Evolutionary conservation across 2,329 filamentous ascomycete genomes (phyloP).

Genomic region (Fusarium pseudocircinatum): DNA sequence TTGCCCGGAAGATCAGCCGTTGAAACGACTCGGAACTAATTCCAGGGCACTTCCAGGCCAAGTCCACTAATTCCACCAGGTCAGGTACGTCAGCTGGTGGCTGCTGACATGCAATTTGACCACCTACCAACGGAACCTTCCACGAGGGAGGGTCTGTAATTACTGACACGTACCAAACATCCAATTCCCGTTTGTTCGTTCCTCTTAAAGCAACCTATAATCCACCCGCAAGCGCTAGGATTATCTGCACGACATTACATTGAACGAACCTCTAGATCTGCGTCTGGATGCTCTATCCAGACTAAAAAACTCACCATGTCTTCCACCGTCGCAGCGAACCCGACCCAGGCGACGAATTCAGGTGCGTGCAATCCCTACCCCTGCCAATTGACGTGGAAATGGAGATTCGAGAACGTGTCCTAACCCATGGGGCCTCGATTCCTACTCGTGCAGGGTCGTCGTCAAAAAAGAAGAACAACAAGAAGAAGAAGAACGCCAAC

Average conservation of each 20-base stretch:
- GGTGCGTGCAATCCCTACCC: constrained; percentile 46
- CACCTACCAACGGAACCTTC: background rate
- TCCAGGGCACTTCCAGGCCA: constrained; percentile 27
- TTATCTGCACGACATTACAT: constrained; percentile 32
- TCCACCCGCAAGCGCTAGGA: constrained; percentile 12
- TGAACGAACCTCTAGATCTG: constrained; percentile 15
- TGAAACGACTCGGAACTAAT: constrained; percentile 24
- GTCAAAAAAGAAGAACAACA: constrained; percentile 66
- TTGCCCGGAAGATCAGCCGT: constrained; percentile 15
- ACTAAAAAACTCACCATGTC: constrained; percentile 50
- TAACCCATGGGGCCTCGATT: constrained; percentile 41
- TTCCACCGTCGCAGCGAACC: constrained; percentile 49
- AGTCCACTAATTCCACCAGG: constrained; percentile 39
- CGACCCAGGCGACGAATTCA: constrained; percentile 49
- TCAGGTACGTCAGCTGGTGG: background rate
- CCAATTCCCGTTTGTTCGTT: constrained; percentile 21
- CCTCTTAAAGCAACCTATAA: constrained; percentile 23
- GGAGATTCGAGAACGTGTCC: constrained; percentile 45
- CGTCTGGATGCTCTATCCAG: constrained; percentile 35
- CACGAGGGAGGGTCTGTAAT: constrained; percentile 27
- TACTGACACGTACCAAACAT: constrained; percentile 11
- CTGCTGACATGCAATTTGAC: constrained; percentile 39
- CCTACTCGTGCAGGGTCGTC: constrained; percentile 48
- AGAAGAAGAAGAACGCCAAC: constrained; percentile 66
- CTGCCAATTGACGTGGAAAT: constrained; percentile 36